These are phyloP conservation scores for Claviceps arundinis DNA, from an alignment of 2,329 filamentous ascomycete species.

Conservation along the genomic window DNA sequence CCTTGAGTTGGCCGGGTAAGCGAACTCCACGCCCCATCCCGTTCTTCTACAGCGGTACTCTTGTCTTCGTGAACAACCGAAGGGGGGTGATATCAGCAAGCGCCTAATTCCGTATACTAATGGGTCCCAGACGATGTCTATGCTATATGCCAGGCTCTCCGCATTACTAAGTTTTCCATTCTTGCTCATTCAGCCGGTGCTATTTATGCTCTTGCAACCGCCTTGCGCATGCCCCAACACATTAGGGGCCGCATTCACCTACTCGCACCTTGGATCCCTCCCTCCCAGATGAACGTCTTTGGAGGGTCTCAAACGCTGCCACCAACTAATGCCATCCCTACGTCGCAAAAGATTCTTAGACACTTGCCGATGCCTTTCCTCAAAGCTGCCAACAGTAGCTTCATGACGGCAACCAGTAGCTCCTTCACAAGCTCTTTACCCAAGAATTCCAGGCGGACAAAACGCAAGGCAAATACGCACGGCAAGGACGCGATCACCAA, in stretches of 20 bases:
- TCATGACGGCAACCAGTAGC: slow-evolving; percentile 83
- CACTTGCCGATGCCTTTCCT: slow-evolving; percentile 82
- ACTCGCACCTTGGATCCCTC: slow-evolving; percentile 92
- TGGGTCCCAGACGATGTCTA: slow-evolving; percentile 58
- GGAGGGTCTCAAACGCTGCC: slow-evolving; percentile 60
- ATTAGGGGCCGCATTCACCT: slow-evolving; percentile 90
- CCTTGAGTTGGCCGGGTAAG: slow-evolving; percentile 86
- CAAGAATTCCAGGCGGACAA: slow-evolving; percentile 46
- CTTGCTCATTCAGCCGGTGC: slow-evolving; percentile 92
- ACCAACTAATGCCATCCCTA: slow-evolving; percentile 75
- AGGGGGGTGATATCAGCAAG: background rate
- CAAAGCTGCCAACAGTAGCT: slow-evolving; percentile 88
- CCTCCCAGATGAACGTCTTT: slow-evolving; percentile 77
- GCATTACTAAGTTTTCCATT: slow-evolving; percentile 91
- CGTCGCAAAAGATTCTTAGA: slow-evolving; percentile 80
- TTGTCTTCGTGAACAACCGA: background rate
- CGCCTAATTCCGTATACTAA: slow-evolving; percentile 13
- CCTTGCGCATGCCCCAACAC: slow-evolving; percentile 88
- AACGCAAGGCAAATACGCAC: slow-evolving; percentile 38
- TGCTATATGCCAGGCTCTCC: slow-evolving; percentile 80
- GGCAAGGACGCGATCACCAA: slow-evolving; percentile 22
- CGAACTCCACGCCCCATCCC: slow-evolving; percentile 3
- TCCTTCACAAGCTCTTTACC: slow-evolving; percentile 70
- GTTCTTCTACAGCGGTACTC: background rate
- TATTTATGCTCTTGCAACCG: slow-evolving; percentile 94